Conservation (phyloP, 2,329 filamentous ascomycete genomes). For the Aspergillus unguis region DNA sequence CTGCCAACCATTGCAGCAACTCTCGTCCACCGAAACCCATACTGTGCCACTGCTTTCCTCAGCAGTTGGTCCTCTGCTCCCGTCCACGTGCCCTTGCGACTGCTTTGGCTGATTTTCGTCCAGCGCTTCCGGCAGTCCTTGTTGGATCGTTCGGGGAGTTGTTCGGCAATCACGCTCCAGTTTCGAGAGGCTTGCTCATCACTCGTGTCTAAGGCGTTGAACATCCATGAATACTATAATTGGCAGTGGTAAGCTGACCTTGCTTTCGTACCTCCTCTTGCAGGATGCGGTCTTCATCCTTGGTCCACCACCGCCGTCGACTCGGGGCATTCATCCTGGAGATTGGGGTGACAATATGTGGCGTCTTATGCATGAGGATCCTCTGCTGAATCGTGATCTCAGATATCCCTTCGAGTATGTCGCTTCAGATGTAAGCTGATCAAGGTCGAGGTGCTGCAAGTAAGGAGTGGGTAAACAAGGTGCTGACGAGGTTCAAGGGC, state of each 20-base stretch:
- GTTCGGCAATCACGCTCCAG: conserved; percentile 9
- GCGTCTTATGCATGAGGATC: too few relatives aligned
- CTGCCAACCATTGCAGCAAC: conserved; percentile 5
- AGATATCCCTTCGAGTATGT: too few relatives aligned
- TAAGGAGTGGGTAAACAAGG: too few relatives aligned
- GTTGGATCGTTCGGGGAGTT: background rate
- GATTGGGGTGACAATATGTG: too few relatives aligned
- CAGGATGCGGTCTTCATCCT: background rate
- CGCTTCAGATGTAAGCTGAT: too few relatives aligned
- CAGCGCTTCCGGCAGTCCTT: conserved; percentile 14
- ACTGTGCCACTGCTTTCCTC: conserved; percentile 1
- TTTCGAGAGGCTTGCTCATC: background rate
- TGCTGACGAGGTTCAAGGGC: too few relatives aligned
- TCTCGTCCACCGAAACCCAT: background rate
- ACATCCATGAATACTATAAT: too few relatives aligned
- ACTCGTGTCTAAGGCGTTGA: background rate
- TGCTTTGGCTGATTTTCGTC: conserved; percentile 2
- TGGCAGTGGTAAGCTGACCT: background rate
- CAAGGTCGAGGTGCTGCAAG: too few relatives aligned
- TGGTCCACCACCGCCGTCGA: conserved; percentile 1
- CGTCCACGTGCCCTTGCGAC: conserved; percentile 6
- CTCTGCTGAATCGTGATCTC: too few relatives aligned
- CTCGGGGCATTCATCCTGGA: background rate
- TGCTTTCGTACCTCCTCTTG: background rate
- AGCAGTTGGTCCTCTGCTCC: conserved; percentile 2